phyloP scores from a whole-genome alignment of 2,329 filamentous ascomycete species.

The Fusarium verticillioides region DNA sequence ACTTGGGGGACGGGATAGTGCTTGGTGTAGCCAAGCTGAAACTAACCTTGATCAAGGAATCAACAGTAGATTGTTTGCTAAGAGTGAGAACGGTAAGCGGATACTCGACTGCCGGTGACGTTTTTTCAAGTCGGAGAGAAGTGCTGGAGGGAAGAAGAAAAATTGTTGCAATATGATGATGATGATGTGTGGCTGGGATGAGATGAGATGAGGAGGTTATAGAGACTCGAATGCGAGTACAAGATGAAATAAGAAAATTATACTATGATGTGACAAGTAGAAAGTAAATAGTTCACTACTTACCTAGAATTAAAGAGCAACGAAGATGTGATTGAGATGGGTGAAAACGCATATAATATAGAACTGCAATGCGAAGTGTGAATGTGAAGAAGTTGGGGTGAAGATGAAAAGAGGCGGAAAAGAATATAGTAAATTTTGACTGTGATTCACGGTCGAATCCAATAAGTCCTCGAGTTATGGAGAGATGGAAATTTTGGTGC shows the following conservation, averaged over 20 bases:
- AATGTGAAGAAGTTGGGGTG: constrained; percentile 13
- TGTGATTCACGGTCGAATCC: constrained; percentile 23
- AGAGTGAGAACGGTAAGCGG: background rate
- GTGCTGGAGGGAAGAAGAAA: background rate
- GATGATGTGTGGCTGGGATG: background rate
- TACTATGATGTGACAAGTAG: background rate
- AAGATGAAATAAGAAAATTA: background rate
- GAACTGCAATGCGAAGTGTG: background rate
- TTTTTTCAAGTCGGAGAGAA: background rate
- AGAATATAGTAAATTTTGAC: background rate
- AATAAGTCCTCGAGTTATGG: background rate
- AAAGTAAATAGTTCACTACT: background rate
- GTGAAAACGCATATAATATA: background rate
- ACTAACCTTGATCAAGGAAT: constrained; percentile 16
- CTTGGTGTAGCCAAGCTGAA: background rate
- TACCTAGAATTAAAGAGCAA: background rate
- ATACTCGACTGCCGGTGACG: background rate
- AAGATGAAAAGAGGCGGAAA: constrained; percentile 10
- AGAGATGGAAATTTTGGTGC: background rate
- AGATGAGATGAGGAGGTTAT: background rate
- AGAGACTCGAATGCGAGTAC: background rate
- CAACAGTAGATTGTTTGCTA: background rate
- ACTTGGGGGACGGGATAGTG: background rate
- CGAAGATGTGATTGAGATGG: constrained; percentile 1
- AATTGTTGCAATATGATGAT: background rate